These are phyloP conservation scores for Dictyostelium intermedium DNA, from an alignment of 78 protist species.

Conservation along the genomic window DNA sequence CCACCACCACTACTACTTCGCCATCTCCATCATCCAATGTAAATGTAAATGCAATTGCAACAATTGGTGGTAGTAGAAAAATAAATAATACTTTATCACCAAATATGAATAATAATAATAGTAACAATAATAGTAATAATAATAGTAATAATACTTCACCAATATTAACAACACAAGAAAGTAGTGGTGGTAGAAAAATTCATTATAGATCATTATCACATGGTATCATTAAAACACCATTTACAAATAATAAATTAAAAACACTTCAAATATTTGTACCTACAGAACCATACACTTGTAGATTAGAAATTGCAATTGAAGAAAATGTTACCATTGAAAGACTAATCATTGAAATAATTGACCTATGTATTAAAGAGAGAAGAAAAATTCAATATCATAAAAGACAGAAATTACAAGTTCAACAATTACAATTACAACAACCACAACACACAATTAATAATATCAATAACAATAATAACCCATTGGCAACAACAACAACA, in stretches of 20 bases:
- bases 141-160: not conserved
- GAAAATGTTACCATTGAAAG: conserved; percentile 39
- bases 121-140: not conserved
- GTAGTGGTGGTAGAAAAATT: not conserved
- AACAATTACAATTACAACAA: not conserved
- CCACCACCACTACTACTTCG: not conserved
- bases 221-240: conserved; percentile 10
- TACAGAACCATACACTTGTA: conserved; percentile 24
- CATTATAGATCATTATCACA: conserved; percentile 28
- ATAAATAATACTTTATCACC: not conserved
- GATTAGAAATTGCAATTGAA: conserved; percentile 42
- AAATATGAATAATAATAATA: not conserved
- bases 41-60: not conserved
- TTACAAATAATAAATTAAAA: conserved; percentile 15
- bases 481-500: not conserved
- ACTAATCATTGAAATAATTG: conserved; percentile 31
- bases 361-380: conserved; percentile 49
- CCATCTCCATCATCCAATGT: not conserved
- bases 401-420: not conserved
- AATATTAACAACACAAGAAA: not conserved
- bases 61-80: not conserved
- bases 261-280: conserved; percentile 33
- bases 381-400: conserved; percentile 2
- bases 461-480: not conserved
- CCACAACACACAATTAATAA: not conserved